Percentiles rank a stretch among this genome's conserved stretches.
These are phyloP conservation scores for Macrophomina pseudophaseolina DNA, from an alignment of 2,329 filamentous ascomycete genomes.

Conservation along the genomic window DNA sequence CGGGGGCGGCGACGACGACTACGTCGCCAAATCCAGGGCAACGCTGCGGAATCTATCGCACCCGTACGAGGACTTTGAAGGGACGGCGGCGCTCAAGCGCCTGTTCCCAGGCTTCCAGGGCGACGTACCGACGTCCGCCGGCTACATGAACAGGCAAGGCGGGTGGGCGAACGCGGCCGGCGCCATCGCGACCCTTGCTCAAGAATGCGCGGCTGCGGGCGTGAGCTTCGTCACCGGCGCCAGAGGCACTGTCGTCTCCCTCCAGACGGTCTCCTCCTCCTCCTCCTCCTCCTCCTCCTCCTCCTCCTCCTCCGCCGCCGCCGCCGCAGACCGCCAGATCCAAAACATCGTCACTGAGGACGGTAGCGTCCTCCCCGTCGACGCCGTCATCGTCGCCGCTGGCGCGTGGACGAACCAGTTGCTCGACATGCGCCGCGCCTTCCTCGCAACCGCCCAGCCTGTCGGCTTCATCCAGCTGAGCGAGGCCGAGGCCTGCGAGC, in stretches of 20 bases:
- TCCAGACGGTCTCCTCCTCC: slow-evolving; percentile 1
- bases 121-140: slow-evolving; percentile 5
- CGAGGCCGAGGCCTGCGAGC: slow-evolving; percentile 10
- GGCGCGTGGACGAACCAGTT: slow-evolving; percentile 37
- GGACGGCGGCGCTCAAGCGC: not conserved
- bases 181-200: slow-evolving; percentile 28
- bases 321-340: slow-evolving; percentile 20
- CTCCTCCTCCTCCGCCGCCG: no score
- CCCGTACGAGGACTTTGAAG: not conserved
- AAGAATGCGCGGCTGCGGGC: slow-evolving; percentile 25
- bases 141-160: slow-evolving; percentile 30
- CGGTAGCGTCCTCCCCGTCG: slow-evolving; percentile 28
- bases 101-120: not conserved
- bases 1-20: not conserved
- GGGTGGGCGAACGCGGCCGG: slow-evolving; percentile 32
- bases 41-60: not conserved
- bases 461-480: slow-evolving; percentile 28
- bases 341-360: slow-evolving; percentile 20
- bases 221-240: slow-evolving; percentile 28
- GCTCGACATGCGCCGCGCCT: slow-evolving; percentile 27
- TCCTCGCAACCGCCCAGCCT: slow-evolving; percentile 28
- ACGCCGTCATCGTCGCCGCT: slow-evolving; percentile 34
- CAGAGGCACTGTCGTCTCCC: slow-evolving; percentile 22
- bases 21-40: not conserved
- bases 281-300: not conserved